Conservation (phyloP, 2,329 filamentous ascomycete species). For the Pseudogymnoascus sp. region DNA sequence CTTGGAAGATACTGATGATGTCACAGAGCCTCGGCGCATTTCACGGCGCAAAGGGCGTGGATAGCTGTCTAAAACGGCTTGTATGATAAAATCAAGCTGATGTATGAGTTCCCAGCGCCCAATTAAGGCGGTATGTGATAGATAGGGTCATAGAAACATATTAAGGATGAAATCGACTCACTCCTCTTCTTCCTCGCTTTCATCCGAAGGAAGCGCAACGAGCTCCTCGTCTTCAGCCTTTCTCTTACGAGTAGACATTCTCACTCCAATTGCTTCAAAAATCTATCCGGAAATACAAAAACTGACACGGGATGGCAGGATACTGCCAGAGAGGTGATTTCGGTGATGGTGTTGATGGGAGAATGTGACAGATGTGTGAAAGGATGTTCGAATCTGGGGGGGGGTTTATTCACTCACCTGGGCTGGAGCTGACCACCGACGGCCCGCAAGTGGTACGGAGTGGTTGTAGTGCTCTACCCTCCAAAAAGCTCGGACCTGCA, state of each 20-base stretch:
- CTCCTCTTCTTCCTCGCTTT: conserved; percentile 26
- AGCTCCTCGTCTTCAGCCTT: conserved; percentile 25
- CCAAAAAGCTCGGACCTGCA: conserved; percentile 8
- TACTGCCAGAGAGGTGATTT: background rate
- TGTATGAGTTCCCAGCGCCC: background rate
- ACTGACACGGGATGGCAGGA: background rate
- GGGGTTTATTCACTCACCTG: background rate
- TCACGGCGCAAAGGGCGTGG: background rate
- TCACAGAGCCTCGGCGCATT: background rate
- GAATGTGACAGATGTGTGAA: conserved; percentile 1
- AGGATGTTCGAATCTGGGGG: background rate
- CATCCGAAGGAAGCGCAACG: conserved; percentile 24
- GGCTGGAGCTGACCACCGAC: conserved; percentile 3
- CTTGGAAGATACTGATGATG: conserved; percentile 5
- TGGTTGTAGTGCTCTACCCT: background rate
- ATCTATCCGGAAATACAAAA: background rate
- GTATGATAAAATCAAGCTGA: conserved; percentile 6
- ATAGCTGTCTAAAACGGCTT: background rate
- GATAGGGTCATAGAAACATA: background rate
- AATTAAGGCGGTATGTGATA: background rate
- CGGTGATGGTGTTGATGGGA: conserved; percentile 8
- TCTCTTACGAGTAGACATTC: conserved; percentile 16
- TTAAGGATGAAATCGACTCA: conserved; percentile 12
- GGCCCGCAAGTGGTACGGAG: background rate
- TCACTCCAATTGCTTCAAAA: background rate